A percentile compares a stretch with the other conserved stretches of the same genome.
Evolutionary conservation across 2,329 filamentous ascomycete species (phyloP).

Genomic region (Fusarium sp.): DNA sequence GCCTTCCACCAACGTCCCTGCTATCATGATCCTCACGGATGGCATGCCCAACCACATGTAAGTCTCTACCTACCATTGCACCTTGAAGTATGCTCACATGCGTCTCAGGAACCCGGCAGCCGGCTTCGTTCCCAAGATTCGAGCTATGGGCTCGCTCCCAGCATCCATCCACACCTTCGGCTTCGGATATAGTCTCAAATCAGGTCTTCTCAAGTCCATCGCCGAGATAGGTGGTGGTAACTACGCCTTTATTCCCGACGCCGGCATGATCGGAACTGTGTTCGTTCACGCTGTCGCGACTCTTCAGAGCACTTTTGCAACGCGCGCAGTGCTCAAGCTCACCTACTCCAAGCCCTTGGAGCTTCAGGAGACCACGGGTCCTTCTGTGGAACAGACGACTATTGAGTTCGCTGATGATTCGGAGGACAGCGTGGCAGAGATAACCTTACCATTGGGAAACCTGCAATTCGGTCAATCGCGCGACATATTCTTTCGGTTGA

Average conservation of each 20-base stretch:
- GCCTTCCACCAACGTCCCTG: slow-evolving; percentile 57
- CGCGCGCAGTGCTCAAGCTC: slow-evolving; percentile 58
- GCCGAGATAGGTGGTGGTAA: slow-evolving; percentile 68
- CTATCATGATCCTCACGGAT: slow-evolving; percentile 67
- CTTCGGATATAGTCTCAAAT: slow-evolving; percentile 52
- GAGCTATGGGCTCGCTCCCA: slow-evolving; percentile 54
- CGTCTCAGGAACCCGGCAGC: slow-evolving; percentile 57
- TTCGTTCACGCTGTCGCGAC: slow-evolving; percentile 73
- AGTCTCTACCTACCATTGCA: slow-evolving; percentile 10
- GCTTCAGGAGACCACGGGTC: slow-evolving; percentile 56
- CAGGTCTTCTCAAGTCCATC: slow-evolving; percentile 70
- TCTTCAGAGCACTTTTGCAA: slow-evolving; percentile 69
- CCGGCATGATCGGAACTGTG: slow-evolving; percentile 72
- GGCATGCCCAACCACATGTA: slow-evolving; percentile 67
- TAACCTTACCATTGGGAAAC: slow-evolving; percentile 62
- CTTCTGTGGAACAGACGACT: slow-evolving; percentile 53
- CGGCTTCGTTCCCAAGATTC: slow-evolving; percentile 68
- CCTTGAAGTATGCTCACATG: neutral
- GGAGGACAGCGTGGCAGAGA: slow-evolving; percentile 32
- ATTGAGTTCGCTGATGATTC: slow-evolving; percentile 32
- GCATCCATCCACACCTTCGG: slow-evolving; percentile 58
- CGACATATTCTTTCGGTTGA: slow-evolving; percentile 62
- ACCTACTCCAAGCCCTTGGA: slow-evolving; percentile 53
- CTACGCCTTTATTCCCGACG: slow-evolving; percentile 72
- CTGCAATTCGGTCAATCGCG: slow-evolving; percentile 72